Evolutionary conservation across 805 yeast genomes (phyloP).

Genomic region (Yarrowia porcina): DNA sequence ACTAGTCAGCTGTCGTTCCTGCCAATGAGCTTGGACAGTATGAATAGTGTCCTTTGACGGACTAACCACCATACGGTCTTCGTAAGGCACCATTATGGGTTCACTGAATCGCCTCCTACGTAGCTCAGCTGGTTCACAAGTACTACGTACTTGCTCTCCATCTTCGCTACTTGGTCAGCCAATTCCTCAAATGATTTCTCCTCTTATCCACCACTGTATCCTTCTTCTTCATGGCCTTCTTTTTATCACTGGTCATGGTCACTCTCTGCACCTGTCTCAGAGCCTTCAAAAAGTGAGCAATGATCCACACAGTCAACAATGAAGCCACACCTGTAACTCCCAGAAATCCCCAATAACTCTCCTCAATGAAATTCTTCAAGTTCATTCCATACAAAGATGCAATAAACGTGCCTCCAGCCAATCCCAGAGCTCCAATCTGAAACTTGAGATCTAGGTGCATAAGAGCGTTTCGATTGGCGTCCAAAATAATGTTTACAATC

Average conservation of each 20-base stretch:
- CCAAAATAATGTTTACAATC: constrained; percentile 84
- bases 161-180: constrained; percentile 20
- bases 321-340: constrained; percentile 56
- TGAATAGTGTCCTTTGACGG: no score
- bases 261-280: constrained; percentile 65
- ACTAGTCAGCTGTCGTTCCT: no score
- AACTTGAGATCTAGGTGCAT: constrained; percentile 83
- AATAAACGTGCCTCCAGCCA: constrained; percentile 76
- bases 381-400: constrained; percentile 98
- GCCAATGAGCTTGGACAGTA: no score
- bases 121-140: no score
- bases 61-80: no score
- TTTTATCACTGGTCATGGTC: constrained; percentile 52
- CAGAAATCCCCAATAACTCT: constrained; percentile 64
- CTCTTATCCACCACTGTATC: background rate
- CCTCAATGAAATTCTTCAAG: constrained; percentile 86
- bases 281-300: constrained; percentile 53
- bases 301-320: constrained; percentile 45
- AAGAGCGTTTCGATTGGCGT: constrained; percentile 84
- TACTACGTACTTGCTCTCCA: no score
- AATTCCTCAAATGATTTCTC: constrained; percentile 7
- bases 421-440: constrained; percentile 78
- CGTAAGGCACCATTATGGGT: no score
- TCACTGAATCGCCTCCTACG: no score
- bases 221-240: background rate